Evolutionary conservation across 1,284 basidiomycete genomes (phyloP).

Genomic region (Fistulina hepatica): DNA sequence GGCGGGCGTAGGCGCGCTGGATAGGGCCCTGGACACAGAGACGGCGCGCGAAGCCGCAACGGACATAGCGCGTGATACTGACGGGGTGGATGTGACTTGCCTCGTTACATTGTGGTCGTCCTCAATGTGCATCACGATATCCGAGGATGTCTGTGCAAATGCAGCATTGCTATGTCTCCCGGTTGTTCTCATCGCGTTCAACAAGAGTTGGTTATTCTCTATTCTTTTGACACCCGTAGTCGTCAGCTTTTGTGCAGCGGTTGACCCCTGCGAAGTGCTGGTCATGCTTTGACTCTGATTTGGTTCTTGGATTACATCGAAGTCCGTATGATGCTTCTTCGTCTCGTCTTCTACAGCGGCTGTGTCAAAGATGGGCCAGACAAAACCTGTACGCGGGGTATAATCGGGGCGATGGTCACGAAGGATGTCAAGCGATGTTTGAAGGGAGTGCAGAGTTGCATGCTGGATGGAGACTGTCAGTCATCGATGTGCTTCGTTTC

Average conservation of each 20-base stretch:
- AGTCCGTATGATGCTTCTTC: slow-evolving; percentile 32
- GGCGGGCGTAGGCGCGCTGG: too few species aligned
- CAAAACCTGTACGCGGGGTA: slow-evolving; percentile 68
- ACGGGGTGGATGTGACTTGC: too few species aligned
- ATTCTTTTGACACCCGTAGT: slow-evolving; percentile 32
- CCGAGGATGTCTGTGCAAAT: too few species aligned
- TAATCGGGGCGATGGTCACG: slow-evolving; percentile 64
- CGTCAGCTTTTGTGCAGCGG: slow-evolving; percentile 19
- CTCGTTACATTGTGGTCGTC: too few species aligned
- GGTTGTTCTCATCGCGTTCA: slow-evolving; percentile 68
- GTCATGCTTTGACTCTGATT: too few species aligned
- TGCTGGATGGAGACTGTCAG: slow-evolving; percentile 31
- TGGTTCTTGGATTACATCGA: too few species aligned
- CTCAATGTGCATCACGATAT: too few species aligned
- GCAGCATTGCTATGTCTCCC: slow-evolving; percentile 52
- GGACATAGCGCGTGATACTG: too few species aligned
- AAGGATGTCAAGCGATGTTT: slow-evolving; percentile 60
- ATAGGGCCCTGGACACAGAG: too few species aligned
- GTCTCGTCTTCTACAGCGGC: slow-evolving; percentile 30
- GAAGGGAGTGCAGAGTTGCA: slow-evolving; percentile 59
- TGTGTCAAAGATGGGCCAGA: slow-evolving; percentile 65
- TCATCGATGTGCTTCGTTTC: not conserved
- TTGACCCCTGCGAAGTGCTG: slow-evolving; percentile 15
- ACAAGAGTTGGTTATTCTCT: slow-evolving; percentile 54
- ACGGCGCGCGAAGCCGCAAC: too few species aligned